Evolutionary conservation across 345 rosid genomes (phyloP), one percentile per base, ranked within the genome.

Genomic region (Acer negundo): DNA sequence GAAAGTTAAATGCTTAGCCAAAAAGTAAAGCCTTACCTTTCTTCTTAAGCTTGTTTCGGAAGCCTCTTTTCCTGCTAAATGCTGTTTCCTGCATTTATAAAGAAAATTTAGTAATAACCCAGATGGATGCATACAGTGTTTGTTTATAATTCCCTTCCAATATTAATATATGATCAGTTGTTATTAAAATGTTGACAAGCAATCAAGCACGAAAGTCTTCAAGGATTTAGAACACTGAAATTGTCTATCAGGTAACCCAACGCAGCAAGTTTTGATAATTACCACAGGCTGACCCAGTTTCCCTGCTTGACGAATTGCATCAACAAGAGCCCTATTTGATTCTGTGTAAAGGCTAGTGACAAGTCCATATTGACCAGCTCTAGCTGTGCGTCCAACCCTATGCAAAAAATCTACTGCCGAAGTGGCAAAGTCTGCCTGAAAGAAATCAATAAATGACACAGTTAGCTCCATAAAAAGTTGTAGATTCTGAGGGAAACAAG

Each of bases 351-450:
- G 89, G 89, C 92, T 95, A 66, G 99, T 95, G 82, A 96, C 94
- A 31, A 87, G 87, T 76, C 99, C 99, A 81, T 85, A 85, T 66
- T 88, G 97, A 72, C 99, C 99, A 75, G 98, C 99, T 73, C 98
- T 90, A 83, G 97, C 99, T 80, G 99, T 95, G 64, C 98, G 89
- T 56, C 97, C 98, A 67, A 96, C 85, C 85, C 99, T 90, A 79
- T 96, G 99, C 89, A 96, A 88, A 81, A 91, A 94, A 85, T 93
- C 97, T 40, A 95, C 98, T 7, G 97, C 97, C 71, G 91, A 93
- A 58, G 97, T 91, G 1, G 99, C 91, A 84, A 94, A 96, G 77
- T 96, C 98, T 35, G 99, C 99, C 99, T 96, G 92, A 58, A 91
- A 80, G 22, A 80, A 76, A 62, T n/a, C 75, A 78, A 79, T 40